A percentile compares a stretch with the other conserved stretches of the same genome.
Evolutionary conservation across 352 stramenopile species (phyloP).

Genomic region (Globisporangium nodosum): DNA sequence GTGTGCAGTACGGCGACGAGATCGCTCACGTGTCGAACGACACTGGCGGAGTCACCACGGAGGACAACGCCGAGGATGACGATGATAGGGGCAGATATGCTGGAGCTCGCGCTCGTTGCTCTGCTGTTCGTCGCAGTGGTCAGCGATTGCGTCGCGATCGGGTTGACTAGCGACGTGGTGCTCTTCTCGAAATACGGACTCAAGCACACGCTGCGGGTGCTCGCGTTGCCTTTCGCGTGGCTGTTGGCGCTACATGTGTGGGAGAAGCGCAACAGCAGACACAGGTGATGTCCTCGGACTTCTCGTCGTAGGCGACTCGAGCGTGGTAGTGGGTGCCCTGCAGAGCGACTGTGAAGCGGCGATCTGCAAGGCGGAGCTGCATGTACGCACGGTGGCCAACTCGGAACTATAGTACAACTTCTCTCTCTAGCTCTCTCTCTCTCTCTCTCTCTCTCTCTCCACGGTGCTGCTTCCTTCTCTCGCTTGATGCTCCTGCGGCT

Average conservation of each 20-base stretch:
- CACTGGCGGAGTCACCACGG: slow-evolving; percentile 8
- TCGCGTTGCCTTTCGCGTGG: slow-evolving; percentile 43
- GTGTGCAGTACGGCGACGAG: slow-evolving; percentile 59
- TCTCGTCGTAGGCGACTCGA: background rate
- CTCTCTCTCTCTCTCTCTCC: background rate
- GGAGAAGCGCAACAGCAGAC: slow-evolving; percentile 20
- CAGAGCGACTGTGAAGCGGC: no score
- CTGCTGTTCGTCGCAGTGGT: slow-evolving; percentile 27
- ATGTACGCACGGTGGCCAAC: no score
- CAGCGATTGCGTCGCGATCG: slow-evolving; percentile 27
- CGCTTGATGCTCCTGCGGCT: background rate
- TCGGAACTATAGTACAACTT: slow-evolving; percentile 8
- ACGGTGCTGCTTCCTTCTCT: background rate
- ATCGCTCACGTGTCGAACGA: slow-evolving; percentile 25
- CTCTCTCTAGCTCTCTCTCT: background rate
- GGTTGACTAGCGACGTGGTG: slow-evolving; percentile 24
- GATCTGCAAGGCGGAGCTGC: no score
- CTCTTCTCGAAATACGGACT: slow-evolving; percentile 28
- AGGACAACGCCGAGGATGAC: slow-evolving; percentile 4
- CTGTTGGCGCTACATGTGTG: slow-evolving; percentile 38
- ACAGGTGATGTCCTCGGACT: slow-evolving; percentile 5
- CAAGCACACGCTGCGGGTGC: slow-evolving; percentile 37
- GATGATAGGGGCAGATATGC: slow-evolving; percentile 14
- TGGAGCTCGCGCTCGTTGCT: slow-evolving; percentile 28
- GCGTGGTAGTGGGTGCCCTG: no score